These are phyloP conservation scores for Podospora pseudopauciseta DNA, from an alignment of 495 filamentous ascomycete genomes.

Conservation along the genomic window DNA sequence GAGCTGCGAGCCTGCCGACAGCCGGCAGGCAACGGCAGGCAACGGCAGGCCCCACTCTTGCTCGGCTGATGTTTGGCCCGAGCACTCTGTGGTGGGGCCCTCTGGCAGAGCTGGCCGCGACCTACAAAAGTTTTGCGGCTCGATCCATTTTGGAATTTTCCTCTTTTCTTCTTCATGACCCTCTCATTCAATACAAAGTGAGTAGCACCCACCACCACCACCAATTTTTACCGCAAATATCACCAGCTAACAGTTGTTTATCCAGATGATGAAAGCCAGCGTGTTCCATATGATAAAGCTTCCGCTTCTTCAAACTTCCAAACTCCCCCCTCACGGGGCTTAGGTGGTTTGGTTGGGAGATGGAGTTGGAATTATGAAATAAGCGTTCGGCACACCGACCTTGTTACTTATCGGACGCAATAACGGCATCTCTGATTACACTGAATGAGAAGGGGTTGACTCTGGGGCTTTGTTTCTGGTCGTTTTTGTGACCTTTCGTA, in stretches of 20 bases:
- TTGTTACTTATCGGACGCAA: conserved; percentile 97
- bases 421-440: conserved; percentile 91
- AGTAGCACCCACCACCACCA: conserved; percentile 39
- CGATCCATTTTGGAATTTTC: conserved; percentile 26
- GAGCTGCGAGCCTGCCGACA: neutral
- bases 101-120: neutral
- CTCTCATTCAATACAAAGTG: conserved; percentile 95
- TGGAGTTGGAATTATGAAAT: conserved; percentile 77
- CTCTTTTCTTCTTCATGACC: conserved; percentile 62
- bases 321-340: conserved; percentile 83
- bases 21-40: too few species aligned
- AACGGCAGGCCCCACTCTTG: conserved; percentile 5
- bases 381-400: conserved; percentile 98
- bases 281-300: conserved; percentile 35
- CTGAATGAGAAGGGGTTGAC: conserved; percentile 35
- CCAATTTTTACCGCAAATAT: neutral
- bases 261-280: conserved; percentile 64
- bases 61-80: conserved; percentile 23
- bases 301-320: conserved; percentile 59
- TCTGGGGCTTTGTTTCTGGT: conserved; percentile 14
- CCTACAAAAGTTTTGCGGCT: conserved; percentile 22
- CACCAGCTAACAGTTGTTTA: neutral
- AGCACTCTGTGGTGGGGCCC: neutral
- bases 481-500: neutral
- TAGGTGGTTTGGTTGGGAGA: conserved; percentile 75